Percentiles rank a stretch among this genome's conserved stretches.
These are phyloP conservation scores for Fusarium sp. DNA, from an alignment of 2,329 filamentous ascomycete genomes.

Conservation along the genomic window DNA sequence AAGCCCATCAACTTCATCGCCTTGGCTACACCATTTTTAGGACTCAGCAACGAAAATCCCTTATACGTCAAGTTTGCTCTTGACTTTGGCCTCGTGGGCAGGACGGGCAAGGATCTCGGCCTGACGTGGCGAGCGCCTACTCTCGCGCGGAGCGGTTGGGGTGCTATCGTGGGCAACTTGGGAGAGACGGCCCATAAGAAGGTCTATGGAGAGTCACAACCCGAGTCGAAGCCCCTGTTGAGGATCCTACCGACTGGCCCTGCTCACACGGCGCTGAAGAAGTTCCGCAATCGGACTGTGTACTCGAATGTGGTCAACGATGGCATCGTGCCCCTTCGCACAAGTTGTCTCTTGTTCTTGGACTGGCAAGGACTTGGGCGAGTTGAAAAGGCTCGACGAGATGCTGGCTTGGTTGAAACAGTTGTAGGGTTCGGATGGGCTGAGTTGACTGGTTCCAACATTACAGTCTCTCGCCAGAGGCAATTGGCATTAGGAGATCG, in stretches of 20 bases:
- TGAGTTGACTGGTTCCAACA: conserved; percentile 80
- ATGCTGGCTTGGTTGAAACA: conserved; percentile 90
- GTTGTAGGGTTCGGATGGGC: conserved; percentile 95
- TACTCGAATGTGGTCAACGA: conserved; percentile 99
- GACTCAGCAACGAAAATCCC: conserved; percentile 95
- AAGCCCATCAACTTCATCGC: conserved; percentile 89
- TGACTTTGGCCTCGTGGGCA: conserved; percentile 94
- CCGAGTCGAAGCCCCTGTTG: conserved; percentile 86
- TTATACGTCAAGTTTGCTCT: conserved; percentile 96
- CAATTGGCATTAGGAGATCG: conserved; percentile 51
- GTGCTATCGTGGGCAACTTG: conserved; percentile 82
- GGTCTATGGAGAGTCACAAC: conserved; percentile 55
- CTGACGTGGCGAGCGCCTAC: conserved; percentile 93
- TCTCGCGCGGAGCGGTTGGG: conserved; percentile 85
- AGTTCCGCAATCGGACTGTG: conserved; percentile 88
- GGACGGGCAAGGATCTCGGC: conserved; percentile 93
- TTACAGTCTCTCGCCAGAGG: conserved; percentile 55
- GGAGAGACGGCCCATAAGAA: conserved; percentile 56
- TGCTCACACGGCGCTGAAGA: conserved; percentile 83
- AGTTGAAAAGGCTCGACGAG: conserved; percentile 91
- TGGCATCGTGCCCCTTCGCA: conserved; percentile 92
- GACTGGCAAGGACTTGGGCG: conserved; percentile 95
- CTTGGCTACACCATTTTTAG: conserved; percentile 85
- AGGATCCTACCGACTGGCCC: conserved; percentile 90
- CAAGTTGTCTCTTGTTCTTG: conserved; percentile 93